These are phyloP conservation scores for Hymenoscyphus occultus DNA, from an alignment of 2,329 filamentous ascomycete species.

Conservation along the genomic window DNA sequence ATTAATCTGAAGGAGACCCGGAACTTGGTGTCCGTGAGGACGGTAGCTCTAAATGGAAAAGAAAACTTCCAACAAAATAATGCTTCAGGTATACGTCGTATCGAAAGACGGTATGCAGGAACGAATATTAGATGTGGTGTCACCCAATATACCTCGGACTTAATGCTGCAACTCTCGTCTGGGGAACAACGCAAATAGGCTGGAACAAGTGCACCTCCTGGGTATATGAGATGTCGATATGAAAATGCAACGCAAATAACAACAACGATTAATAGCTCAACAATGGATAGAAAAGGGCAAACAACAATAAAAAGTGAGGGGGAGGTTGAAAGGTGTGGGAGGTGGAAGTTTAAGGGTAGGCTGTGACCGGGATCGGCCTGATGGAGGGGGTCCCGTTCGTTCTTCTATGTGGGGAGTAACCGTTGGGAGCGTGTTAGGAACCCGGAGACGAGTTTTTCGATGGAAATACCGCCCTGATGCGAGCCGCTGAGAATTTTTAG, in stretches of 20 bases:
- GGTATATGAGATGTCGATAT: slow-evolving; percentile 22
- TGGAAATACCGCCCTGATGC: slow-evolving; percentile 14
- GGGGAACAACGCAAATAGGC: slow-evolving; percentile 20
- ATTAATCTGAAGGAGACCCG: slow-evolving; percentile 18
- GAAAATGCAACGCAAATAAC: slow-evolving; percentile 21
- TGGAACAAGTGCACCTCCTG: slow-evolving; percentile 29
- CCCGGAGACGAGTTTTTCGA: slow-evolving; percentile 26
- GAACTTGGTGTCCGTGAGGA: slow-evolving; percentile 28
- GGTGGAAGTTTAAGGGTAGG: slow-evolving; percentile 24
- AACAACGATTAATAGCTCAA: slow-evolving; percentile 22
- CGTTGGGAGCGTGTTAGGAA: slow-evolving; percentile 20
- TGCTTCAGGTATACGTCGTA: slow-evolving; percentile 12
- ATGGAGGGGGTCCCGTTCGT: slow-evolving; percentile 17
- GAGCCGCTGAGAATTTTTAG: slow-evolving; percentile 25
- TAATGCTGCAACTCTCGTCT: slow-evolving; percentile 25
- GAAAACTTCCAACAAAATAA: slow-evolving; percentile 13
- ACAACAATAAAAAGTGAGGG: slow-evolving; percentile 21
- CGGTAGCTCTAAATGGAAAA: slow-evolving; percentile 25
- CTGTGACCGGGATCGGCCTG: slow-evolving; percentile 11
- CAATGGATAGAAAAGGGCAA: slow-evolving; percentile 14
- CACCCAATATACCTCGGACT: slow-evolving; percentile 25
- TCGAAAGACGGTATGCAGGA: slow-evolving; percentile 14
- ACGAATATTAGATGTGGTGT: slow-evolving; percentile 21
- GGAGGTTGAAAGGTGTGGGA: slow-evolving; percentile 16
- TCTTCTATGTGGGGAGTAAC: slow-evolving; percentile 26